These are phyloP conservation scores for Erysimum pusillum DNA, from an alignment of 441 rosid genomes.

Conservation along the genomic window DNA sequence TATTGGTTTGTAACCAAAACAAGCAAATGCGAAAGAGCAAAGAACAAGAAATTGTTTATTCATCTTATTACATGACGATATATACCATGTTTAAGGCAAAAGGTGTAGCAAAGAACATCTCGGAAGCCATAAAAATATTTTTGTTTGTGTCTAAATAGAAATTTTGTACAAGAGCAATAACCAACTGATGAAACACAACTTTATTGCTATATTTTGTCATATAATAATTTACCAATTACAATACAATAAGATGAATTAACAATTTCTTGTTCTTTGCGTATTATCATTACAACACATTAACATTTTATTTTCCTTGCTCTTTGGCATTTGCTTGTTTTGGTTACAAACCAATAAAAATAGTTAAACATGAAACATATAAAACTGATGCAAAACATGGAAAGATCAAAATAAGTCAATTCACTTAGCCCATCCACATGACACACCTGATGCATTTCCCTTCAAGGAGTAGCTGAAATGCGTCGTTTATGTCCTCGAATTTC, in stretches of 20 bases:
- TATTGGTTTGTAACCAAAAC: constrained; percentile 20
- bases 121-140: no score
- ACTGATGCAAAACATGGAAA: not conserved
- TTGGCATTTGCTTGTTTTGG: constrained; percentile 12
- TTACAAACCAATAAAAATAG: constrained; percentile 6
- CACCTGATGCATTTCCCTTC: constrained; percentile 73
- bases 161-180: constrained; percentile 13
- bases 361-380: not conserved
- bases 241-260: not conserved
- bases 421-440: constrained; percentile 76
- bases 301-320: constrained; percentile 1
- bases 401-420: constrained; percentile 19
- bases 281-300: not conserved
- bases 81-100: not conserved
- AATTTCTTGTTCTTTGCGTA: not conserved
- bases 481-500: constrained; percentile 75
- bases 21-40: not conserved
- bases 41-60: not conserved
- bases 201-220: not conserved
- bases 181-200: no score
- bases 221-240: not conserved
- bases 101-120: no score
- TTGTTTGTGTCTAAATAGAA: no score
- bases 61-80: not conserved
- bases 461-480: constrained; percentile 69